These are phyloP conservation scores for Cutaneotrichosporon spelunceum DNA, from an alignment of 1,284 basidiomycete species.

Conservation along the genomic window DNA sequence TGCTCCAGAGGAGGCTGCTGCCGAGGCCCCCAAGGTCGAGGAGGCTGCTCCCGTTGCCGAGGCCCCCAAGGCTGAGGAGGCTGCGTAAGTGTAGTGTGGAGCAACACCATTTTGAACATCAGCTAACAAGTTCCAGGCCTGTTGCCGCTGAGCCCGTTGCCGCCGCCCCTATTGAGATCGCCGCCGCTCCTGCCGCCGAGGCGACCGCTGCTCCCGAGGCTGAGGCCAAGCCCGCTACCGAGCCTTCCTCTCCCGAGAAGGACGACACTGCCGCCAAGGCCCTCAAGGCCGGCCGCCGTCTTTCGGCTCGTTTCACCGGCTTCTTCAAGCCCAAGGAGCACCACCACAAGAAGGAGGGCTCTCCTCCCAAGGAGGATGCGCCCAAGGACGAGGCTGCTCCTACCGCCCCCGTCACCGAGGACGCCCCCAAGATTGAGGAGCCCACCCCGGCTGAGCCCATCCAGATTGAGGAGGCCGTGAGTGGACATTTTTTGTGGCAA, in stretches of 20 bases:
- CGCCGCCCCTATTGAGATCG: constrained; percentile 32
- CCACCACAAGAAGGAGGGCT: constrained; percentile 19
- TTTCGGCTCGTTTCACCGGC: constrained; percentile 45
- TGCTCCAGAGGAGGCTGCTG: constrained; percentile 9
- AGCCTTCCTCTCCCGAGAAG: constrained; percentile 3
- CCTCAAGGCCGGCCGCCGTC: constrained; percentile 43
- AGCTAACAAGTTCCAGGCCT: constrained; percentile 16
- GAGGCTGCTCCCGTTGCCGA: constrained; percentile 21
- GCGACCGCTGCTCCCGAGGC: not conserved
- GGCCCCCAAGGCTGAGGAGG: constrained; percentile 30
- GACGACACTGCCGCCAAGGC: constrained; percentile 27
- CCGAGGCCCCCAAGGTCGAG: constrained; percentile 21
- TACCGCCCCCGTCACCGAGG: constrained; percentile 30
- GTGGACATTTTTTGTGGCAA: constrained; percentile 9
- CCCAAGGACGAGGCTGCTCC: constrained; percentile 26
- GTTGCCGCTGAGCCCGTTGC: constrained; percentile 30
- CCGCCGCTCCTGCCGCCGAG: constrained; percentile 21
- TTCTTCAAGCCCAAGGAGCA: constrained; percentile 37
- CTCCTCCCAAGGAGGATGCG: constrained; percentile 16
- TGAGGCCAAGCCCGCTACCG: constrained; percentile 11
- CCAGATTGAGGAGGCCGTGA: constrained; percentile 44
- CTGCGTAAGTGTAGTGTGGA: constrained; percentile 34
- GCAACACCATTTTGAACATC: not conserved
- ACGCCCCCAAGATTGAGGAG: constrained; percentile 43
- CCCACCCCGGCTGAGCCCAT: constrained; percentile 43